Evolutionary conservation across 139 green algal species (phyloP).

Genomic region (Dunaliella primolecta): DNA sequence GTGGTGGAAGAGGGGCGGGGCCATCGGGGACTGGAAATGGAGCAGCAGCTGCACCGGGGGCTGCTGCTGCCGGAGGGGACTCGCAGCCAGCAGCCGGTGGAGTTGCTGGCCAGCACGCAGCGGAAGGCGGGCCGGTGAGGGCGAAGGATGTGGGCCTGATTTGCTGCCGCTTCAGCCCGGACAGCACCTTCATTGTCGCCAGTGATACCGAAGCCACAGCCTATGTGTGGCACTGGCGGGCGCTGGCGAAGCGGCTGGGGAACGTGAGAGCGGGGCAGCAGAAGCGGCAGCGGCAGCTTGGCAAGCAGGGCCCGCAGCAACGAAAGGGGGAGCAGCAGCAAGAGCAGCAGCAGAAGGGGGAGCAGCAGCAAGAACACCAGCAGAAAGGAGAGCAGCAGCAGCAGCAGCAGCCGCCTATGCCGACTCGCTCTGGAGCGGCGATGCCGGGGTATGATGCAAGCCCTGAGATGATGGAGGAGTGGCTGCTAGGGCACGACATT

Average conservation of each 20-base stretch:
- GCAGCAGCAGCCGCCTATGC: not conserved
- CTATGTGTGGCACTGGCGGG: slow-evolving; percentile 71
- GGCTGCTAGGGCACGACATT: no score
- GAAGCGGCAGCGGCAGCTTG: not conserved
- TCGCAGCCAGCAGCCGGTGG: not conserved
- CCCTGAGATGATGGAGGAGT: no score
- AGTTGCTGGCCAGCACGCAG: no score
- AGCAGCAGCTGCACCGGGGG: slow-evolving; percentile 13
- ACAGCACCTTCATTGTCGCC: slow-evolving; percentile 65
- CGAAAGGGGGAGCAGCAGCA: not conserved
- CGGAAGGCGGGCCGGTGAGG: no score
- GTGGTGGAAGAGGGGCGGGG: no score
- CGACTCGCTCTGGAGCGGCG: no score
- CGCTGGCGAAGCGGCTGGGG: not conserved
- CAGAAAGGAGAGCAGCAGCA: not conserved
- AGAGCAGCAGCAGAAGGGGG: not conserved
- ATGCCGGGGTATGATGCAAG: no score
- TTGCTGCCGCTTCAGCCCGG: slow-evolving; percentile 63
- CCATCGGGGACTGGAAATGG: no score
- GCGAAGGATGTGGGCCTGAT: no score
- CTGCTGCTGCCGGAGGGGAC: not conserved
- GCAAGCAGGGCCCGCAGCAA: no score
- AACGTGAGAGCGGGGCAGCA: not conserved
- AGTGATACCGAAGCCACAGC: slow-evolving; percentile 52
- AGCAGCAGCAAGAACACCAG: not conserved